Base-by-base conservation (phyloP, 225 moss, liverwort and hornwort genomes). In the Climacium dendroides region DNA sequence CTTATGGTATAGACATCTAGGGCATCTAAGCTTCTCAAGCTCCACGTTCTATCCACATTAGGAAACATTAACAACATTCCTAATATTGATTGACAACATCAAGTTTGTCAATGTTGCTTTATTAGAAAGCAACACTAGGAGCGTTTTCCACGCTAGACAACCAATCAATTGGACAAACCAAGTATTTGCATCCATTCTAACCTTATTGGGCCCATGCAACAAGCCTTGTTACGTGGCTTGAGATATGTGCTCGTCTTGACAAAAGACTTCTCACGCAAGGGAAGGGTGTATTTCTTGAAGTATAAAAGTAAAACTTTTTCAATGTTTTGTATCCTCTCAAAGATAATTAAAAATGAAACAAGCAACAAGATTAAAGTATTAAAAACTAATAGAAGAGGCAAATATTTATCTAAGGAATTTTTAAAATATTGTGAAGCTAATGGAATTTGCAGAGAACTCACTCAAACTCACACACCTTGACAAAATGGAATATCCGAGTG, bases 221-320 rank as follows among this genome's bases (percentile, higher is more conserved):
- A 66, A 1, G 15, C 18, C 3, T 66, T n/a, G 1, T 15, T 34
- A 8, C 18, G 35, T 66, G 18, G 66, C 6, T 66, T n/a, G 4
- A 10, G 35, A 9, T 66, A 66, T 19, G 29, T n/a, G 1, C 66
- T n/a, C 0, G n/a, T 66, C 5, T 2, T n/a, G 0, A 66, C 1
- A 14, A 10, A 66, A 10, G 67, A 67, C 6, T 67, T 58, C 11
- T 25, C 67, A 9, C 67, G 10, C 18, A 67, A 37, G 6, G 9
- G 10, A 11, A 37, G 67, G n/a, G 11, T n/a, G 0, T 67, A 67
- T 13, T 70, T 70, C 2, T 24, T 70, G 2, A 39, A 70, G 1
- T 3, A 14, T 20, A 70, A 70, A 24, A 24, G 41, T 13, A 24
- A 70, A 12, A 41, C 70, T 10, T 70, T 41, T 12, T 13, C 24